Evolutionary conservation across 176 grass and related monocot species (phyloP).

Genomic region (barley (Hordeum vulgare)): DNA sequence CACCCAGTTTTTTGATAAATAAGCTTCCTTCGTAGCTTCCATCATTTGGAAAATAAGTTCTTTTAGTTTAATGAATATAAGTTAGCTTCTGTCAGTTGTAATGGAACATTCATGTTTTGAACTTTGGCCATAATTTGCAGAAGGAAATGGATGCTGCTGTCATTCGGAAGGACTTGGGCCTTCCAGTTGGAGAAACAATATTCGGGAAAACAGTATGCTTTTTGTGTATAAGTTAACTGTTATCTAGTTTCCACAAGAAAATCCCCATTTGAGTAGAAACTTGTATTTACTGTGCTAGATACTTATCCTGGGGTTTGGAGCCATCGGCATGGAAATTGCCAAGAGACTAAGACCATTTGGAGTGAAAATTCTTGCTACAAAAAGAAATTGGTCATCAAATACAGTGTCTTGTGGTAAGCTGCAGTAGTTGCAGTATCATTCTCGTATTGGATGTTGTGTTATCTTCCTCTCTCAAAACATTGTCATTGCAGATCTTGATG

Average conservation of each 20-base stretch:
- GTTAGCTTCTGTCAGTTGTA: background rate
- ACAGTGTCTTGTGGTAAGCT: constrained; percentile 43
- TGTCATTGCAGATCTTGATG: constrained; percentile 42
- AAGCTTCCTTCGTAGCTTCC: background rate
- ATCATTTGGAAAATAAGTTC: background rate
- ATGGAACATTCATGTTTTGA: constrained; percentile 3
- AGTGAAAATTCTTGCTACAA: constrained; percentile 84
- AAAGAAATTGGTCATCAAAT: constrained; percentile 76
- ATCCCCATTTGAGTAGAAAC: constrained; percentile 1
- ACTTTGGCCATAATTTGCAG: constrained; percentile 39
- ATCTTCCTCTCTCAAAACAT: constrained; percentile 19
- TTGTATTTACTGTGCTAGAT: constrained; percentile 48
- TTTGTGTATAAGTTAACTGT: constrained; percentile 13
- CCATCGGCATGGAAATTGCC: constrained; percentile 78
- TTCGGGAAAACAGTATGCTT: constrained; percentile 80
- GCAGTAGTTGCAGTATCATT: background rate
- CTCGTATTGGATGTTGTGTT: background rate
- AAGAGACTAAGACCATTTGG: constrained; percentile 84
- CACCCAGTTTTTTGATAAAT: background rate
- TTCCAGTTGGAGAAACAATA: constrained; percentile 79
- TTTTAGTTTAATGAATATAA: background rate
- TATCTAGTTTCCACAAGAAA: background rate
- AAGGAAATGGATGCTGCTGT: constrained; percentile 76
- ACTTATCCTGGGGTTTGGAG: constrained; percentile 84
- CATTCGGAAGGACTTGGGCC: constrained; percentile 54